Percentiles rank a stretch among this genome's conserved stretches.
Conservation (phyloP, 805 yeast species). For the Suhomyces kilbournensis region DNA sequence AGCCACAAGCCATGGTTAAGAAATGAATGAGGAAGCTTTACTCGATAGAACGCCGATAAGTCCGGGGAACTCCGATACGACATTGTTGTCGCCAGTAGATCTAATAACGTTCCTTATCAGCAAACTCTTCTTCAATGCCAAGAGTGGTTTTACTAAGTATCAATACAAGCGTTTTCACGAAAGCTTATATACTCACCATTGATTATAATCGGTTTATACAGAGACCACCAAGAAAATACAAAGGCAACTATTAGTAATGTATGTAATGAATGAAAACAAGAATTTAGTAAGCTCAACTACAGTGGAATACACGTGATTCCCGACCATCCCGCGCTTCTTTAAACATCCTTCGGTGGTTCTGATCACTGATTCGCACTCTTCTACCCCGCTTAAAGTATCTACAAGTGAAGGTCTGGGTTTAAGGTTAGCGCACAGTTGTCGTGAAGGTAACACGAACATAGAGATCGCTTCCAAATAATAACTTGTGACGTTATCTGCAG, state of each 20-base stretch:
- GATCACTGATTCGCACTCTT: not conserved
- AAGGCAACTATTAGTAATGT: not conserved
- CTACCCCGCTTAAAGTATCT: not conserved
- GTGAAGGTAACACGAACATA: not conserved
- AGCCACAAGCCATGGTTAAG: not conserved
- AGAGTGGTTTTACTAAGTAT: constrained; percentile 10
- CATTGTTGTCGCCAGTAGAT: not conserved
- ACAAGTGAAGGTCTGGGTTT: not conserved
- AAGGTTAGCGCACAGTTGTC: not conserved
- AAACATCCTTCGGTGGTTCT: not conserved
- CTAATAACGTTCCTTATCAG: not conserved
- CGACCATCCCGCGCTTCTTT: not conserved
- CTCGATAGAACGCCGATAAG: not conserved
- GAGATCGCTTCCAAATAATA: not conserved
- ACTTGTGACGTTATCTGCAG: not conserved
- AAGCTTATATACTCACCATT: not conserved
- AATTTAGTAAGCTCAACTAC: not conserved
- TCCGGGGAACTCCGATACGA: not conserved
- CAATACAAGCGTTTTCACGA: not conserved
- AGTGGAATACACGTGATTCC: not conserved
- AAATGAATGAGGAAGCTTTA: not conserved
- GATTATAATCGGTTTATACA: not conserved
- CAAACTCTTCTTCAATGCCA: constrained; percentile 9
- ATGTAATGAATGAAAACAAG: not conserved
- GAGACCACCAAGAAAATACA: not conserved